Base-by-base conservation (phyloP, 345 rosid species). In the Toxicodendron radicans region DNA sequence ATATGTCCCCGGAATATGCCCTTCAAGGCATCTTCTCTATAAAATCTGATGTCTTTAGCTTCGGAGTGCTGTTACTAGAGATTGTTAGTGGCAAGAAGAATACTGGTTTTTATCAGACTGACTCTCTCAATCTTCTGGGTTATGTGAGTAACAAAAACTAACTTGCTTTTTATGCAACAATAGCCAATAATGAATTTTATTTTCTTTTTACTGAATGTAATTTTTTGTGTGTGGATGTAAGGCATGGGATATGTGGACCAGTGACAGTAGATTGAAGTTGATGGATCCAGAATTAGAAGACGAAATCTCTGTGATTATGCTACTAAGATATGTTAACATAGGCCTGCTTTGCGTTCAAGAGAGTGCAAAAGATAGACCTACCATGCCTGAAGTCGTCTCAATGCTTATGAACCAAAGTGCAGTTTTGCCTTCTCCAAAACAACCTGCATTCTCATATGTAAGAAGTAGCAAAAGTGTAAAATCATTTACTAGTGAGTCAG, bases 81-180 rank as follows among this genome's bases (percentile, higher is more conserved):
- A 83, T 87, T 11, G 24, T 87, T 32, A 83, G 82, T 20, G 88
- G 93, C 49, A 80, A 74, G 70, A 85, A 78, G 73, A 87, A 83
- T 58, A 83, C 73, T 49, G 79, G 91, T 41, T 87, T 85, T 69
- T 58, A 80, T 72, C 79, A 78, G 10, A 41, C 78, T 6, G 72
- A 81, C 33, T 73, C 68, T 35, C 75, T 58, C 66, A 73, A 73
- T 68, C 79, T 75, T 69, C 72, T 80, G 1, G 75, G 80, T 8
- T 66, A 78, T 43, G 79, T 73, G 52, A 80, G 82, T 75, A 35
- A 58, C 41, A 0, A 12, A 61, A 10, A 67, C 1, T 46, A 0
- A 0, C 7, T 48, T 32, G 5, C 5, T 70, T 56, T 24, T 6
- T 24, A 24, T 16, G n/a, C 0, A 35, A 5, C 38, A 35, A 35